A percentile compares a stretch with the other conserved stretches of the same genome.
These are phyloP conservation scores for Daldinia sp. DNA, from an alignment of 2,329 filamentous ascomycete genomes.

Conservation along the genomic window DNA sequence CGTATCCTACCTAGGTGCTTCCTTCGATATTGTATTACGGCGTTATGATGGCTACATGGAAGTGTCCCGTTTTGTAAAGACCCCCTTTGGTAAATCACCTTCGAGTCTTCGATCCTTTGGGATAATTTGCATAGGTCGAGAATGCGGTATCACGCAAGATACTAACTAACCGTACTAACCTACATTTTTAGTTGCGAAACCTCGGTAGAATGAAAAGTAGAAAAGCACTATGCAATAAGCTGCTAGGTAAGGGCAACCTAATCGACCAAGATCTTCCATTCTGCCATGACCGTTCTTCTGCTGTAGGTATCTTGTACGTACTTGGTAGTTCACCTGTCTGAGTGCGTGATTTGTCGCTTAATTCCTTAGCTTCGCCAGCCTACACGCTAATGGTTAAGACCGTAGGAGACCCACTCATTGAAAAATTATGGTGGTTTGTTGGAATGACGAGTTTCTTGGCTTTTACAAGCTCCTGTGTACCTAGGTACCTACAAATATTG, in stretches of 20 bases:
- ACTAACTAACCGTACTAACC: no score
- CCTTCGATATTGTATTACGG: no score
- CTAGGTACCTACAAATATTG: conserved; percentile 2
- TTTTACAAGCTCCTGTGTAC: conserved; percentile 14
- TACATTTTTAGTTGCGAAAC: conserved; percentile 1
- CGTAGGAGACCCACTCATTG: conserved; percentile 17
- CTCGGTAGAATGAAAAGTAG: conserved; percentile 20
- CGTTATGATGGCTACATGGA: conserved; percentile 30
- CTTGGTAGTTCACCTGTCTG: conserved; percentile 13
- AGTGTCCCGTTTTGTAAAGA: background rate
- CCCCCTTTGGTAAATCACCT: no score
- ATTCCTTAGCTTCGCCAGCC: conserved; percentile 18
- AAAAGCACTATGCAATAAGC: background rate
- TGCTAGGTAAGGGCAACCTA: conserved; percentile 15
- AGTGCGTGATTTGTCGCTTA: conserved; percentile 36
- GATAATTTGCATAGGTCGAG: background rate
- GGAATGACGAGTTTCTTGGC: conserved; percentile 37
- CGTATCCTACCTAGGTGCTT: no score
- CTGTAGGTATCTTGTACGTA: conserved; percentile 12
- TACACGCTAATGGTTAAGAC: conserved; percentile 33
- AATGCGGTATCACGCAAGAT: conserved; percentile 7
- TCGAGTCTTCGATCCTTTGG: no score
- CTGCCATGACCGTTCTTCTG: conserved; percentile 10
- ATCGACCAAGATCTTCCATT: conserved; percentile 7
- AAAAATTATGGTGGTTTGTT: conserved; percentile 38